Evolutionary conservation across 305 asterid species (phyloP).

Genomic region (Lippia alba): DNA sequence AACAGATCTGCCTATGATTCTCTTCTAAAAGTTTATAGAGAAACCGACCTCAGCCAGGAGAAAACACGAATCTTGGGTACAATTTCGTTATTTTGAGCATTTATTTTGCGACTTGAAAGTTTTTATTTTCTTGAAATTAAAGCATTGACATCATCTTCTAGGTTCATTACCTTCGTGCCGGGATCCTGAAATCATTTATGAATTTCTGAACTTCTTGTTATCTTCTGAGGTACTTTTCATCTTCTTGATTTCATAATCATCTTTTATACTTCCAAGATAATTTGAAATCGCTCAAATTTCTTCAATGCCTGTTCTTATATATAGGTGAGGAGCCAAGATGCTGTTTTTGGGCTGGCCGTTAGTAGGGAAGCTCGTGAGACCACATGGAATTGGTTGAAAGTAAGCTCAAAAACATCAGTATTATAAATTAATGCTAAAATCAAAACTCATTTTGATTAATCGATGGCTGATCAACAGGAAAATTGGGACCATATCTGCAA

Average conservation of each 20-base stretch:
- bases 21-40: slow-evolving; percentile 77
- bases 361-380: slow-evolving; percentile 77
- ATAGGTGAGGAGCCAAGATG: slow-evolving; percentile 97
- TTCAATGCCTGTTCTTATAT: slow-evolving; percentile 24
- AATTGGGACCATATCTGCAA: slow-evolving; percentile 78
- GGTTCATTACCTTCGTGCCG: slow-evolving; percentile 75
- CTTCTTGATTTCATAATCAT: slow-evolving; percentile 3
- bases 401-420: slow-evolving; percentile 41
- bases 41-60: slow-evolving; percentile 96
- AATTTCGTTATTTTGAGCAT: slow-evolving; percentile 10
- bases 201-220: slow-evolving; percentile 79
- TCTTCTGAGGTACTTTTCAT: slow-evolving; percentile 69
- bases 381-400: slow-evolving; percentile 95
- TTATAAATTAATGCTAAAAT: not conserved
- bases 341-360: slow-evolving; percentile 73
- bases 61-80: slow-evolving; percentile 88
- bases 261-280: slow-evolving; percentile 16
- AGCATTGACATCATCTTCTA: slow-evolving; percentile 39
- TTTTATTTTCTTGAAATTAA: slow-evolving; percentile 12
- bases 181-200: slow-evolving; percentile 80
- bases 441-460: not conserved
- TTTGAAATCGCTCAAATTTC: slow-evolving; percentile 26
- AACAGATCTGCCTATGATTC: slow-evolving; percentile 82
- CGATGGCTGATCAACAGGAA: slow-evolving; percentile 52
- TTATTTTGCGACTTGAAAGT: not conserved